Evolutionary conservation across 2,329 filamentous ascomycete genomes (phyloP), one percentile per base, ranked within the genome.

Genomic region (Mycosphaerelloides madeirae): DNA sequence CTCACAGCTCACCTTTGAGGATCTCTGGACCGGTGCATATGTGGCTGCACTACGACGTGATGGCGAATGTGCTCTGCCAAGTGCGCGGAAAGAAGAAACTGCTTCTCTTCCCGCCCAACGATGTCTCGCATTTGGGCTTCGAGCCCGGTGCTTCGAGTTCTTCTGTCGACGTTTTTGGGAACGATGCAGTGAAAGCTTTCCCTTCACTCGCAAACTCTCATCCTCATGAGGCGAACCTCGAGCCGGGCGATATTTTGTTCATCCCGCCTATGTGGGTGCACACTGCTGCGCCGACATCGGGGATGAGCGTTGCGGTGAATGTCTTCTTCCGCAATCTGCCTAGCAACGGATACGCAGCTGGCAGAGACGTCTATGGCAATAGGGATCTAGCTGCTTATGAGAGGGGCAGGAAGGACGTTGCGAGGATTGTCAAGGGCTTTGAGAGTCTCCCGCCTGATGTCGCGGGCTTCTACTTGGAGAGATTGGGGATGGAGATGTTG

Each of bases 1-100:
- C 78, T 3, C 88, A 94, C 61, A 91, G 84, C 62, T 90, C 86
- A 2, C 83, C 89, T 0, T 68, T 95, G 18, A 78, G 88, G 15
- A 81, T 95, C 48, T 91, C 85, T 3, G 87, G 87, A 1, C 79
- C 79, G 1, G 85, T 91, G 9, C 84, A 82, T 31, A 86, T 95
- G 79, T 95, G 90, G 89, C 73, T 95, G 25, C 87, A 94, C 65
- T 94, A 93, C 69, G 87, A 94, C 67, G 87, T 93, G 13, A 89
- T 94, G 77, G 86, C 87, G 38, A 95, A 95, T 58, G 74, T 95
- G 3, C 83, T 93, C 48, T 88, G 83, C 58, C 89, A 95, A 61
- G 76, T 95, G 40, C 68, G 71, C 29, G 88, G 89, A 3, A 75
- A 76, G 1, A 94, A 93, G 61, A 76, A 78, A 20, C 73, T 94